Evolutionary conservation across 139 green algal species (phyloP), one percentile per base, ranked within the genome.

Genomic region (Medakamo hakoo): DNA sequence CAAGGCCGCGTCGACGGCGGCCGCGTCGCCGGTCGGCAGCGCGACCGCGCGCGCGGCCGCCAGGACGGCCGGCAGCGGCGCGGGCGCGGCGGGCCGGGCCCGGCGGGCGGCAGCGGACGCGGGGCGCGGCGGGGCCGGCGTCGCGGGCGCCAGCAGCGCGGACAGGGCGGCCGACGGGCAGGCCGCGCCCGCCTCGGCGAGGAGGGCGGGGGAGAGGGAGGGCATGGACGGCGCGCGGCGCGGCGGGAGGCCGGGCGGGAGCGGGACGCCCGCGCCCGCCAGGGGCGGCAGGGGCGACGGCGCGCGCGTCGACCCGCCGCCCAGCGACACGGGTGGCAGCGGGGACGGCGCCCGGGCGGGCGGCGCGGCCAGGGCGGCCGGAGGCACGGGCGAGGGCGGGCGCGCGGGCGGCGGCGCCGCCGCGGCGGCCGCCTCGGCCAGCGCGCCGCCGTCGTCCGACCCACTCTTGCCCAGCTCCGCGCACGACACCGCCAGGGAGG

Each of bases 1-100:
- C 16, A 70, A 63, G 63, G 73, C 63, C 20, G 48, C 62, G 48
- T 81, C 73, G 1, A 83, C 32, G 25, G 59, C 55, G 16, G 55
- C 59, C 22, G 64, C 30, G 27, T 60, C 30, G 27, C 60, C 58
- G 21, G 67, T 28, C 23, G 48, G 40, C 52, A 72, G 30, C 25
- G 59, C 58, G 21, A 58, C 52, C 3, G 61, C 62, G 24, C 40
- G 28, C 26, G 40, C 59, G 55, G 28, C 48, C 28, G 63, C 67
- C 9, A 72, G 30, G 4, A 72, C 67, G 31, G 32, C 63, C 3
- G 52, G 20, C 25, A 29, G 58, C 27, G 20, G 58, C 5, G 24
- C 16, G 19, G 16, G n/a, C 19, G 25, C 19, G 3, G 25, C 19
- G 55, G 16, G 5, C 4, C 57, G 24, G 23, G 9, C 3, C 24